Conservation (phyloP, 768 basidiomycete species). For the Nidularia pulvinata region DNA sequence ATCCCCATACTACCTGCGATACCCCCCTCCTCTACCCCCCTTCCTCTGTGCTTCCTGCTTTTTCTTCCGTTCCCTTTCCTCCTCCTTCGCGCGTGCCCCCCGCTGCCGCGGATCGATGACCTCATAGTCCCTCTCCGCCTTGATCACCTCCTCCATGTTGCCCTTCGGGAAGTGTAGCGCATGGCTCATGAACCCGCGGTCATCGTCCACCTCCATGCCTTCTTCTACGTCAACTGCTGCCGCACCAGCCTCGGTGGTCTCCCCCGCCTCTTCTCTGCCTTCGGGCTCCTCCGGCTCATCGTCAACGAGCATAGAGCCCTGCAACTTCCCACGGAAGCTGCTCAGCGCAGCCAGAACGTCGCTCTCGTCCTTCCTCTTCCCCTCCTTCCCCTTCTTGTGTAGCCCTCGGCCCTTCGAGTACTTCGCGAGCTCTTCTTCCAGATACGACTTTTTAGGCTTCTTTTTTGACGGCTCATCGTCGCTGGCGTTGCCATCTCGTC, state of each 20-base stretch:
- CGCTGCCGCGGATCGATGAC: slow-evolving; percentile 84
- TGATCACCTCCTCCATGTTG: slow-evolving; percentile 69
- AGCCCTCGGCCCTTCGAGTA: slow-evolving; percentile 69
- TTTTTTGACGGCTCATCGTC: slow-evolving; percentile 64
- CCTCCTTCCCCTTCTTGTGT: slow-evolving; percentile 45
- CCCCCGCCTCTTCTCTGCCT: slow-evolving; percentile 15
- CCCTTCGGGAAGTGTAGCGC: slow-evolving; percentile 78
- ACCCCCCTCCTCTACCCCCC: slow-evolving; percentile 26
- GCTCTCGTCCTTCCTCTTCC: slow-evolving; percentile 67
- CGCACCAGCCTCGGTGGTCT: slow-evolving; percentile 5
- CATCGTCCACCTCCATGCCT: slow-evolving; percentile 78
- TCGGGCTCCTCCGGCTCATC: slow-evolving; percentile 8
- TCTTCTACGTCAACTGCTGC: slow-evolving; percentile 32
- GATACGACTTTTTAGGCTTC: slow-evolving; percentile 65
- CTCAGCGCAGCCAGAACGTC: slow-evolving; percentile 68
- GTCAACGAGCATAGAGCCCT: slow-evolving; percentile 34
- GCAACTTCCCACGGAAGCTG: slow-evolving; percentile 72
- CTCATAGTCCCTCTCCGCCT: slow-evolving; percentile 86
- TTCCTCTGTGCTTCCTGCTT: slow-evolving; percentile 29
- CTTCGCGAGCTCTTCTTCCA: slow-evolving; percentile 82
- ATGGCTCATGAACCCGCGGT: slow-evolving; percentile 74
- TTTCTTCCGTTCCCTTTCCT: slow-evolving; percentile 67
- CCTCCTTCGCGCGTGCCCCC: slow-evolving; percentile 73
- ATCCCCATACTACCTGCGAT: slow-evolving; percentile 4
- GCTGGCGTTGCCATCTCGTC: slow-evolving; percentile 52